These are phyloP conservation scores for Ogataea ganodermae DNA, from an alignment of 805 yeast species.

Conservation along the genomic window DNA sequence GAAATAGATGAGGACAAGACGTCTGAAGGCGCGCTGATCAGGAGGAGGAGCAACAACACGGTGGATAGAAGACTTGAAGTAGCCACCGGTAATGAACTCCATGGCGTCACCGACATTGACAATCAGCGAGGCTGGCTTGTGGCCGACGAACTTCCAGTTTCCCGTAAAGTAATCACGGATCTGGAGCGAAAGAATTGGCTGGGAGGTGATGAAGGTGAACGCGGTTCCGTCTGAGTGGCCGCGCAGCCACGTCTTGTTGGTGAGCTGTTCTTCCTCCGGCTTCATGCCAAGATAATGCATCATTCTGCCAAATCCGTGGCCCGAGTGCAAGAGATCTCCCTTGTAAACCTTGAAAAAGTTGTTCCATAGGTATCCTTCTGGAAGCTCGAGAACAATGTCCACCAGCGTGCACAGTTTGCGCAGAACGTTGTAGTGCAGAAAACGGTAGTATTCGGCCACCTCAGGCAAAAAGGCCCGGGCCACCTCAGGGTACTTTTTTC, in stretches of 20 bases:
- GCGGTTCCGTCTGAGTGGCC: slow-evolving; percentile 49
- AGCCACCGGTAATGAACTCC: slow-evolving; percentile 46
- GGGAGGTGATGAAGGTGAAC: slow-evolving; percentile 42
- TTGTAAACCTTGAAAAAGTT: slow-evolving; percentile 38
- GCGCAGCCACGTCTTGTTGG: slow-evolving; percentile 44
- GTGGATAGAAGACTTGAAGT: slow-evolving; percentile 47
- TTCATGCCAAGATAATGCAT: slow-evolving; percentile 39
- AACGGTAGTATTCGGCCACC: slow-evolving; percentile 39
- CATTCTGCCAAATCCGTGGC: slow-evolving; percentile 42
- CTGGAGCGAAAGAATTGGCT: slow-evolving; percentile 42
- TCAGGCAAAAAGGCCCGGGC: slow-evolving; percentile 41
- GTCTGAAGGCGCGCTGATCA: slow-evolving; percentile 38
- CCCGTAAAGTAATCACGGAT: slow-evolving; percentile 40
- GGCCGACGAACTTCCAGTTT: slow-evolving; percentile 42
- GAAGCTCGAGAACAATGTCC: slow-evolving; percentile 46
- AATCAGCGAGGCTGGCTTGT: slow-evolving; percentile 39
- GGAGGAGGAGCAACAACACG: slow-evolving; percentile 48
- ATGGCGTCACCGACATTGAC: slow-evolving; percentile 46
- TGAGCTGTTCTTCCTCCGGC: slow-evolving; percentile 32
- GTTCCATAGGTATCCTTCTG: slow-evolving; percentile 45
- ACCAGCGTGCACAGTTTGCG: slow-evolving; percentile 40
- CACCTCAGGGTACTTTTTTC: slow-evolving; percentile 41
- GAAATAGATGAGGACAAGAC: slow-evolving; percentile 46
- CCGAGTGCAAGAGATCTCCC: slow-evolving; percentile 37
- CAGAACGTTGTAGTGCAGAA: slow-evolving; percentile 40